Base-by-base conservation (phyloP, 2,329 filamentous ascomycete genomes). In the Westerdykella aurantiaca region DNA sequence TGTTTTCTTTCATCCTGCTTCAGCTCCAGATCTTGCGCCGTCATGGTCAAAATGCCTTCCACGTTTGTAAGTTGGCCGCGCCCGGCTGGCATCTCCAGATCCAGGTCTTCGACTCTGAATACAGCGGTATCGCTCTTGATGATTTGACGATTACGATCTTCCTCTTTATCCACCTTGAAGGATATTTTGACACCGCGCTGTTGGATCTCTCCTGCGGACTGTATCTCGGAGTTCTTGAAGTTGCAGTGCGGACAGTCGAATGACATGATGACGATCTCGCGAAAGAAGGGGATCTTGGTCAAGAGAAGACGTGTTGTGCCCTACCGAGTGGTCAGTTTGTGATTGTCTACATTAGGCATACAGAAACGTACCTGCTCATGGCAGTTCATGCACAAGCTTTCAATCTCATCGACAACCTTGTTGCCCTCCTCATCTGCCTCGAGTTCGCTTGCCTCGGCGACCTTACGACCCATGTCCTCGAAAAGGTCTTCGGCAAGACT, bases 231-330 rank as follows among this genome's bases (percentile, higher is more conserved):
- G 74, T 97, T 95, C 53, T 85, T 82, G 70, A 91, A 85, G 63
- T 82, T 75, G 73, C 93, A 98, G 69, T 96, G 81, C 5, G 88
- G 82, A 75, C 93, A 98, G 53, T 81, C 80, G 69, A 98, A 98
- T 50, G 91, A 97, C 83, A 96, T 95, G 68, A 98, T 81, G 60
- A 98, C 88, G 51, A 98, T 83, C 69, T 98, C 91, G 72, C 89
- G 88, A 76, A 98, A 98, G 77, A 88, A 97, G 13, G 93, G 93
- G 44, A 98, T 96, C 52, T 82, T 82, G 13, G 94, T 95, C 43
- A 98, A 81, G 35, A 98, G 81, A 17, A 98, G 79, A 46, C 85
- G 80, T 12, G 93, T 98, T 1, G 75, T 80, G 58, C 93, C 93
- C 86, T 94, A 48, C 2, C 16, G 38, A n/a, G 25, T 22, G 25